Evolutionary conservation across 208 protist genomes (phyloP).

Genomic region (Trypanosomatidae sp.): DNA sequence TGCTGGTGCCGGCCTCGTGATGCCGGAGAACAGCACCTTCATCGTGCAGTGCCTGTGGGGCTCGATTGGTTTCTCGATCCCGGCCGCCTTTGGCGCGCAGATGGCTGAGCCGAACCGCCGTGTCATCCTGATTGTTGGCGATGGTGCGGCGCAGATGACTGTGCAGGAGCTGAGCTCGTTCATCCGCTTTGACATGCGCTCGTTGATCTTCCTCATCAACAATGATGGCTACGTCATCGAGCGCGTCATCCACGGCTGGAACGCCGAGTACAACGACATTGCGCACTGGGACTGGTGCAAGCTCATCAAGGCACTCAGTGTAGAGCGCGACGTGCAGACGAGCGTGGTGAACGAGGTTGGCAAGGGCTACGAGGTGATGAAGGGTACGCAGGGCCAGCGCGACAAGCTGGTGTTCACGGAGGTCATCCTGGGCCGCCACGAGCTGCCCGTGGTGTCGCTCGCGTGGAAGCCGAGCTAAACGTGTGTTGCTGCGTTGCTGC

Average conservation of each 20-base stretch:
- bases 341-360: slow-evolving; percentile 9
- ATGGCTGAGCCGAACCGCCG: slow-evolving; percentile 14
- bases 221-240: slow-evolving; percentile 39
- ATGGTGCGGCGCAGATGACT: slow-evolving; percentile 24
- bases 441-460: slow-evolving; percentile 16
- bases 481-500: too few species aligned
- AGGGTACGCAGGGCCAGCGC: slow-evolving; percentile 1
- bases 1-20: slow-evolving; percentile 8
- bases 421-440: slow-evolving; percentile 21
- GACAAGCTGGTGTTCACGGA: slow-evolving; percentile 12
- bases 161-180: slow-evolving; percentile 27
- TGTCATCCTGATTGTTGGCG: slow-evolving; percentile 17
- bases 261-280: slow-evolving; percentile 30
- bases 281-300: slow-evolving; percentile 20
- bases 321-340: slow-evolving; percentile 3
- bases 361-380: slow-evolving; percentile 1
- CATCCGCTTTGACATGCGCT: slow-evolving; percentile 11
- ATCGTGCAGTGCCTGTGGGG: slow-evolving; percentile 20
- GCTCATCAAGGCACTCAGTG: slow-evolving; percentile 11
- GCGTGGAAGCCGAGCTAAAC: too few species aligned
- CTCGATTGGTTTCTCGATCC: slow-evolving; percentile 29
- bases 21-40: slow-evolving; percentile 9
- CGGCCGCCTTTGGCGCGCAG: slow-evolving; percentile 22
- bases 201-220: slow-evolving; percentile 28
- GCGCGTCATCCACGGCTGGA: slow-evolving; percentile 29